Conservation (phyloP, 768 basidiomycete species). For the Termitomyces heimii region DNA sequence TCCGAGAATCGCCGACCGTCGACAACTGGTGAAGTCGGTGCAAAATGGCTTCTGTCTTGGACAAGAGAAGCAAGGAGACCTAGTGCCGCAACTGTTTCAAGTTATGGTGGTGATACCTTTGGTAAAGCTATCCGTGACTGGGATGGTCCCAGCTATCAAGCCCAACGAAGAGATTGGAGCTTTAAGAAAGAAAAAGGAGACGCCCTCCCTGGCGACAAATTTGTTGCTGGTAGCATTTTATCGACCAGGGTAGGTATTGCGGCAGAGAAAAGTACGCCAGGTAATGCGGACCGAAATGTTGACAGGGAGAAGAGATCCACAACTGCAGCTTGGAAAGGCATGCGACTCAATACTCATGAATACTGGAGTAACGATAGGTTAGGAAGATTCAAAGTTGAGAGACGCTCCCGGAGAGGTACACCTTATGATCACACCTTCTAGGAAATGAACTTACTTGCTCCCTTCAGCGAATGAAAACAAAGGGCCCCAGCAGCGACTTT, state of each 20-base stretch:
- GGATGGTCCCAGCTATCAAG: conserved; percentile 42
- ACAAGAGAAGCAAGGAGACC: conserved; percentile 26
- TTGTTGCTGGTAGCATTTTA: conserved; percentile 23
- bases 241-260: conserved; percentile 24
- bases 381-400: conserved; percentile 59
- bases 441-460: not conserved
- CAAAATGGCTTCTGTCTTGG: conserved; percentile 17
- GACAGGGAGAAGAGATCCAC: conserved; percentile 16
- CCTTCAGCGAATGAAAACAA: conserved; percentile 45
- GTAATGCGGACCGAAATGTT: conserved; percentile 4
- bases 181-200: conserved; percentile 52
- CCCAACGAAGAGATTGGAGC: conserved; percentile 46
- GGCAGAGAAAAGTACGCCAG: conserved; percentile 13
- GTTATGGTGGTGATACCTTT: conserved; percentile 35
- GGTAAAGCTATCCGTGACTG: conserved; percentile 30
- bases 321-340: conserved; percentile 35
- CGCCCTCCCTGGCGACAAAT: conserved; percentile 11
- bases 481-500: conserved; percentile 63
- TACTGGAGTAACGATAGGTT: conserved; percentile 61
- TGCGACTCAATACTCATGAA: conserved; percentile 50
- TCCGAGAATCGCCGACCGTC: conserved; percentile 12
- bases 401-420: conserved; percentile 36
- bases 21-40: conserved; percentile 2
- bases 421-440: conserved; percentile 6
- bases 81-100: conserved; percentile 37